Percentiles rank a stretch among this genome's conserved stretches.
These are phyloP conservation scores for Centrapalus pauciflorus DNA, from an alignment of 129 eudicot species.

Conservation along the genomic window DNA sequence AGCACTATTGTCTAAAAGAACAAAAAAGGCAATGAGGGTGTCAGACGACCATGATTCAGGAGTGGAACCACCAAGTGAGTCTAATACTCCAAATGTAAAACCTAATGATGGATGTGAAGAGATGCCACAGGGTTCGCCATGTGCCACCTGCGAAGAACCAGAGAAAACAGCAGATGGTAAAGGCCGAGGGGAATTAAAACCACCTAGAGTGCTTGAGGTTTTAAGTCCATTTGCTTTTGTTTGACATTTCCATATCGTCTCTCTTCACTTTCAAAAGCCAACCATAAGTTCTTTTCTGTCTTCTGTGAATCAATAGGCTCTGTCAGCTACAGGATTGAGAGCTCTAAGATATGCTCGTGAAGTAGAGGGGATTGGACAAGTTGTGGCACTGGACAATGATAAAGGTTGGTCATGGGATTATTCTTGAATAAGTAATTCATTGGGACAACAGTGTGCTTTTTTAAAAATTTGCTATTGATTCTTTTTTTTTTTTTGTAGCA, in stretches of 20 bases:
- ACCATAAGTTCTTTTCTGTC: neutral
- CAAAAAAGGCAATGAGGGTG: conserved; percentile 34
- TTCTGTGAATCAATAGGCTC: conserved; percentile 47
- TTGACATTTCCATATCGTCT: neutral
- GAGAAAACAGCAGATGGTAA: conserved; percentile 37
- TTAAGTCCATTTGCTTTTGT: neutral
- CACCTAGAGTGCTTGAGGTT: conserved; percentile 97
- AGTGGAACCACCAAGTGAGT: conserved; percentile 30
- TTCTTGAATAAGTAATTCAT: neutral
- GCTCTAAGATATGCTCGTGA: conserved; percentile 98
- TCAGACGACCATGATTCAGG: conserved; percentile 34
- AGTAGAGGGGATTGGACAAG: conserved; percentile 86
- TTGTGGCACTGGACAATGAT: conserved; percentile 93
- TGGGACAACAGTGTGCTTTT: neutral
- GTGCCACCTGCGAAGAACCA: conserved; percentile 41
- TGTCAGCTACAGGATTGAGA: conserved; percentile 94
- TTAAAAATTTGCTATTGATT: neutral
- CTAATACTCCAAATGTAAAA: conserved; percentile 35
- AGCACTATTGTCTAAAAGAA: conserved; percentile 46
- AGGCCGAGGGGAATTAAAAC: conserved; percentile 55
- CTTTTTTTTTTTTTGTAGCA: conserved; percentile 40
- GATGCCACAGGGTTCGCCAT: conserved; percentile 32
- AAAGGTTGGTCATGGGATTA: conserved; percentile 36
- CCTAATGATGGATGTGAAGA: conserved; percentile 51
- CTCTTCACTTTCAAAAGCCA: neutral